phyloP scores from a whole-genome alignment of 768 basidiomycete genomes.

The Fomitopsis pulvina region DNA sequence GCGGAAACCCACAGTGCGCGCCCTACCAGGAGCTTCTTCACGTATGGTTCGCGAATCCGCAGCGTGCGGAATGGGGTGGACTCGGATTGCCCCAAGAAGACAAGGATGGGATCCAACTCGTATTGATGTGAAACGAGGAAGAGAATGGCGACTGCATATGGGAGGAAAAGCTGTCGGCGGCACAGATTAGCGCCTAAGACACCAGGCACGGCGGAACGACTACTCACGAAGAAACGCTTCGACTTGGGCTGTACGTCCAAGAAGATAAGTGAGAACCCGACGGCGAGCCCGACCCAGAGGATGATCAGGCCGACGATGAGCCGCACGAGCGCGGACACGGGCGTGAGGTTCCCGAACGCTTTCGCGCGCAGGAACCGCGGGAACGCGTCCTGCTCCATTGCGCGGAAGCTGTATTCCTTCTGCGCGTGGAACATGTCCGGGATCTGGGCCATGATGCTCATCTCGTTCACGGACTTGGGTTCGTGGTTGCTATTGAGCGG shows the following conservation, averaged over 20 bases:
- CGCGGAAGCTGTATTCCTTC: conserved; percentile 95
- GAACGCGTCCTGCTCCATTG: conserved; percentile 94
- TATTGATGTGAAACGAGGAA: conserved; percentile 95
- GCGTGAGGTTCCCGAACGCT: conserved; percentile 97
- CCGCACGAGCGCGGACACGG: conserved; percentile 80
- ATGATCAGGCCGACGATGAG: conserved; percentile 79
- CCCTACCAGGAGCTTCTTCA: conserved; percentile 82
- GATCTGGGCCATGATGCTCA: conserved; percentile 75
- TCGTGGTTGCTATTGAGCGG: conserved; percentile 72
- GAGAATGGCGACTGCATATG: conserved; percentile 83
- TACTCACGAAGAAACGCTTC: conserved; percentile 89
- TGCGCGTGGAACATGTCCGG: conserved; percentile 97
- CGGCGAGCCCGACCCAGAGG: conserved; percentile 93
- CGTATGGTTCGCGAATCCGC: conserved; percentile 88
- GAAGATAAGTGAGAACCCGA: conserved; percentile 88
- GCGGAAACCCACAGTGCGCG: conserved; percentile 89
- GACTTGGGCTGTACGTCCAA: conserved; percentile 90
- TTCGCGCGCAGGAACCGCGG: conserved; percentile 93
- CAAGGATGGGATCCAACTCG: conserved; percentile 92
- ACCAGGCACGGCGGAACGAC: neutral
- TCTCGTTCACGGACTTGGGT: conserved; percentile 62
- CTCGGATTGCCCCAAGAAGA: conserved; percentile 90
- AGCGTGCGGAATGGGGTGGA: conserved; percentile 96
- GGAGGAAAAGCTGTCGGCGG: conserved; percentile 75
- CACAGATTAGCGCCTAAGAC: conserved; percentile 8